Conservation (phyloP, 257 asterid species). For the Solanum sitiens region DNA sequence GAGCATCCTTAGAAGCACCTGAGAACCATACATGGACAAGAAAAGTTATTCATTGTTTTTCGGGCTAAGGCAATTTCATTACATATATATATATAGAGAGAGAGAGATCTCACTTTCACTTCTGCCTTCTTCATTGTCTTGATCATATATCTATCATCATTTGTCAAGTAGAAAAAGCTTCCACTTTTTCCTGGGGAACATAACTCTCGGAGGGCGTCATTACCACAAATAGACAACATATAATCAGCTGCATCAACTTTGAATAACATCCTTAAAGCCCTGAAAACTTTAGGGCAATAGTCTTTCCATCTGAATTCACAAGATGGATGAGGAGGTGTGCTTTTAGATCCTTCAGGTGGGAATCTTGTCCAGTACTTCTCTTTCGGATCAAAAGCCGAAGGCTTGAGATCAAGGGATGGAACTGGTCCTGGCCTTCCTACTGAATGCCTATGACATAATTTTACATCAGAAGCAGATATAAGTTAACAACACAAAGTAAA, state of each 20-base stretch:
- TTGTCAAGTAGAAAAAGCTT: neutral
- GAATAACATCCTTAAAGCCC: constrained; percentile 8
- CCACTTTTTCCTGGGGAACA: constrained; percentile 10
- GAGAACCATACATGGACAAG: neutral
- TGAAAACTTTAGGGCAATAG: constrained; percentile 7
- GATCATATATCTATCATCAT: constrained; percentile 7
- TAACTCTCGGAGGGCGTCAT: constrained; percentile 5
- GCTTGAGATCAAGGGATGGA: constrained; percentile 2
- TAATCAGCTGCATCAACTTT: constrained; percentile 5
- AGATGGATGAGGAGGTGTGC: constrained; percentile 1
- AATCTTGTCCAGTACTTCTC: constrained; percentile 5
- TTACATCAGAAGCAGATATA: neutral
- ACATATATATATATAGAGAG: neutral
- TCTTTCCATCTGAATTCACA: constrained; percentile 10
- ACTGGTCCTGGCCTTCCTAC: constrained; percentile 3
- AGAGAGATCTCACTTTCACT: constrained; percentile 3
- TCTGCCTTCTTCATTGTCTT: constrained; percentile 10
- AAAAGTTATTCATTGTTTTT: neutral
- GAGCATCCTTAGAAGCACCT: constrained; percentile 39
- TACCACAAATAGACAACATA: constrained; percentile 3
- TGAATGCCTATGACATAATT: neutral
- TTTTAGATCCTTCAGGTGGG: constrained; percentile 7
- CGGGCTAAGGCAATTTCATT: neutral
- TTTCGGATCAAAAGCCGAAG: constrained; percentile 1
- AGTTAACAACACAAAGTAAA: neutral